Conservation (phyloP, 345 rosid genomes). For the Syzygium jambos region DNA sequence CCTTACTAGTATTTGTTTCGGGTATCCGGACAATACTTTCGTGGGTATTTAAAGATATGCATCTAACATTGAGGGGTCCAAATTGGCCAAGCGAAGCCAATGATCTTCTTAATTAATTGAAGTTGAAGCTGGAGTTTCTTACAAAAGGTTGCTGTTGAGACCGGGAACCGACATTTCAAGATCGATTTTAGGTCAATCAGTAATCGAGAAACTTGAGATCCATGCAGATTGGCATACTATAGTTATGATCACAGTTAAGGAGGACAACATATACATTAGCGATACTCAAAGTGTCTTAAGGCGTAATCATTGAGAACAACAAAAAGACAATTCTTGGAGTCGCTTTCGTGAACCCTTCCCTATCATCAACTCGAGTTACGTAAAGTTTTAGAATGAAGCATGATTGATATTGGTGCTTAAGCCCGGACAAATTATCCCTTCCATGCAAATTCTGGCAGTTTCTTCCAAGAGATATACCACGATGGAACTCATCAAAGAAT, state of each 20-base stretch:
- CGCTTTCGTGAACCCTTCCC: not conserved
- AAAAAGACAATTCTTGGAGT: not conserved
- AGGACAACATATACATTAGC: not conserved
- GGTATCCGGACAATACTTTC: not conserved
- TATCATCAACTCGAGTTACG: not conserved
- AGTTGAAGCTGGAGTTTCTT: not conserved
- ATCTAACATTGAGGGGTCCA: not conserved
- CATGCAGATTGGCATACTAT: not conserved
- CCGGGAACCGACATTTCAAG: not conserved
- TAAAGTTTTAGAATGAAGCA: not conserved
- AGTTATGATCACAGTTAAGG: not conserved
- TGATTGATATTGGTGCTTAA: not conserved
- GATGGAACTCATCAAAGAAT: not conserved
- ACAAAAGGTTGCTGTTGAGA: not conserved
- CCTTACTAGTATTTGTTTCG: not conserved
- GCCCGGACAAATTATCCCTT: not conserved
- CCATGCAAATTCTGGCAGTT: not conserved
- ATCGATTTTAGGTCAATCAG: not conserved
- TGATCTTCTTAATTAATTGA: not conserved
- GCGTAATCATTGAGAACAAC: not conserved
- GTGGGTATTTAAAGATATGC: not conserved
- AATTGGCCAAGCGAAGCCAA: not conserved
- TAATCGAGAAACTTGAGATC: not conserved
- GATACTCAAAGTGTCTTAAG: not conserved
- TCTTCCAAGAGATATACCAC: not conserved